phyloP scores from a whole-genome alignment of 2,329 filamentous ascomycete genomes.

The Sphaerostilbella broomeana region DNA sequence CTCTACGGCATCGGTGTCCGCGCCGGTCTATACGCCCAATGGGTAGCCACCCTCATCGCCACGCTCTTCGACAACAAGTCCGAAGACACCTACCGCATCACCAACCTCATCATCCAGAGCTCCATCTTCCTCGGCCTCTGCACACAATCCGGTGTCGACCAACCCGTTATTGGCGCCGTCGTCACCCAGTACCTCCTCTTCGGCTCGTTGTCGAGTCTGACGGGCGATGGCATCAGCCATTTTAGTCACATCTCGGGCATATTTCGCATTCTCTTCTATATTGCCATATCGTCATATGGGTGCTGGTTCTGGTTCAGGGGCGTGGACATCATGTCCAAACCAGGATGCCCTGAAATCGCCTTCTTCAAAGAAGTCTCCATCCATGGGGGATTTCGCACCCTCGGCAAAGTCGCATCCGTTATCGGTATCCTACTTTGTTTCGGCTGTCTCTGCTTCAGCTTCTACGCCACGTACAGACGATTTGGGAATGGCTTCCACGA shows the following conservation, averaged over 20 bases:
- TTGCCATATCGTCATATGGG: constrained; percentile 18
- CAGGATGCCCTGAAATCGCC: constrained; percentile 12
- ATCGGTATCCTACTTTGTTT: constrained; percentile 16
- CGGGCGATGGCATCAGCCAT: constrained; percentile 20
- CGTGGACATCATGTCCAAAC: constrained; percentile 15
- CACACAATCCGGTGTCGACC: constrained; percentile 16
- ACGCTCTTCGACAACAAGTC: constrained; percentile 19
- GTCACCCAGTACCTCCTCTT: constrained; percentile 21
- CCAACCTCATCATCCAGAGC: constrained; percentile 26
- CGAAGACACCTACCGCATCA: constrained; percentile 19
- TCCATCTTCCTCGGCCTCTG: constrained; percentile 24
- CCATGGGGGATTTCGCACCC: constrained; percentile 17
- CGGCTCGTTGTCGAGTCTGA: constrained; percentile 22
- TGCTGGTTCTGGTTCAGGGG: constrained; percentile 21
- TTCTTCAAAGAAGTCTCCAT: constrained; percentile 17
- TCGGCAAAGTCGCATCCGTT: constrained; percentile 15
- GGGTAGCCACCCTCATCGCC: constrained; percentile 19
- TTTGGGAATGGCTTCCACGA: constrained; percentile 11
- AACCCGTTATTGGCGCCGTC: constrained; percentile 17
- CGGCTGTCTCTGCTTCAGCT: constrained; percentile 5
- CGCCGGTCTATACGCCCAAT: constrained; percentile 21
- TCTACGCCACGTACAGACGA: constrained; percentile 5
- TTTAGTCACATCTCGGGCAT: constrained; percentile 17
- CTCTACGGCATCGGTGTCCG: constrained; percentile 25
- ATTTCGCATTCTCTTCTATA: constrained; percentile 19